phyloP scores from a whole-genome alignment of 2,329 filamentous ascomycete species.

The Fonsecaea pedrosoi region DNA sequence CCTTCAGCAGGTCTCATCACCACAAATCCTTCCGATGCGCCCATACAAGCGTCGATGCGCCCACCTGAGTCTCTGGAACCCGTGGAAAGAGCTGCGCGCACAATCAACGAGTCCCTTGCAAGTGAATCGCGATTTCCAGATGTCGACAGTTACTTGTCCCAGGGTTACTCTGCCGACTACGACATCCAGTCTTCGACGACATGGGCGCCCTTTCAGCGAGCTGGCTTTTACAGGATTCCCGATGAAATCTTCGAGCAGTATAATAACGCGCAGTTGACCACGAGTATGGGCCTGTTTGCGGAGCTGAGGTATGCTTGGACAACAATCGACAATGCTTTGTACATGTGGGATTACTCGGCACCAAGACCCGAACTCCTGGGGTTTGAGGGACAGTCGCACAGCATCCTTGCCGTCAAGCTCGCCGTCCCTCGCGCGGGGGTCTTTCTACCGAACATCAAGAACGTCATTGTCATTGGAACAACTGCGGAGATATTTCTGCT shows the following conservation, averaged over 20 bases:
- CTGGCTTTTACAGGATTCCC: slow-evolving; percentile 85
- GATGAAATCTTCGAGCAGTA: slow-evolving; percentile 92
- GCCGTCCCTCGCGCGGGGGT: slow-evolving; percentile 84
- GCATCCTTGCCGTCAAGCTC: slow-evolving; percentile 88
- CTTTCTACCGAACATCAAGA: slow-evolving; percentile 83
- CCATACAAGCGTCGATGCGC: slow-evolving; percentile 30
- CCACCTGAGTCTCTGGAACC: slow-evolving; percentile 63
- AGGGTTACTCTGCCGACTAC: slow-evolving; percentile 93
- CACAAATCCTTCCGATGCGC: slow-evolving; percentile 21
- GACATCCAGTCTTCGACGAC: slow-evolving; percentile 72
- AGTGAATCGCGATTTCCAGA: slow-evolving; percentile 82
- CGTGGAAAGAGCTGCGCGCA: slow-evolving; percentile 79
- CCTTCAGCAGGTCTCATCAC: slow-evolving; percentile 22
- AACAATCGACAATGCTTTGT: slow-evolving; percentile 91
- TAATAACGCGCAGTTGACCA: slow-evolving; percentile 83
- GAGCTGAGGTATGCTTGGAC: slow-evolving; percentile 96
- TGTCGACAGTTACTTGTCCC: slow-evolving; percentile 84
- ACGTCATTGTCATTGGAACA: slow-evolving; percentile 88
- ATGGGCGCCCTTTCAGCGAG: slow-evolving; percentile 89
- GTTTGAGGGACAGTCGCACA: slow-evolving; percentile 86
- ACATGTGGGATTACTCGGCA: slow-evolving; percentile 96
- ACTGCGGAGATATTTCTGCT: slow-evolving; percentile 82
- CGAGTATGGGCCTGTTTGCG: slow-evolving; percentile 94
- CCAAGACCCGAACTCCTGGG: slow-evolving; percentile 90
- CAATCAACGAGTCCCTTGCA: slow-evolving; percentile 79